Base-by-base conservation (phyloP, 257 asterid genomes). In the Hygrophila difformis region DNA sequence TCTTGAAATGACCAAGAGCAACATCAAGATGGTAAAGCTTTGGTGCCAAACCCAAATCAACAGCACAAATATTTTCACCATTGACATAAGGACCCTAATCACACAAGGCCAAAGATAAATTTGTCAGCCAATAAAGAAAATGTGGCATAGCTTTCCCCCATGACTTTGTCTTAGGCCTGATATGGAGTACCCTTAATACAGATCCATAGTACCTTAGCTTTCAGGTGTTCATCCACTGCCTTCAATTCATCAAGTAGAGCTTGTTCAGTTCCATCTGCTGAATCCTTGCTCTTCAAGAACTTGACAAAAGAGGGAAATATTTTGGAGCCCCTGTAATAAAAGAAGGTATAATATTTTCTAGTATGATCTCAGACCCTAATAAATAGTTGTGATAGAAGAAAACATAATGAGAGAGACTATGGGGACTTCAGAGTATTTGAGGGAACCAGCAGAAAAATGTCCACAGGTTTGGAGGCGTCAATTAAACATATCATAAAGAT, bases 271-370 rank as follows among this genome's bases (percentile, higher is more conserved):
- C 94, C 94, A 37, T 85, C 94, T 18, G 16, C 63, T 33, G 87
- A 55, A 45, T 85, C 96, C 75, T 78, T 81, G 79, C 94, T 81
- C 69, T 56, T 76, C 84, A 85, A 51, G 68, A 85, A 85, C 48
- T 67, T 70, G 47, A 82, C 63, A 29, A 85, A 85, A 23, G 87
- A 36, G 29, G 94, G 46, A 49, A 81, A 70, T 61, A 85, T 34
- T 51, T 82, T 78, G 28, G 87, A 81, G 19, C 94, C 94, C 65
- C 96, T 81, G 29, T 4, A 31, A 33, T 20, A 40, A 23, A 21
- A 19, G 6, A 47, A 42, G 47, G 18, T 16, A 41, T 3, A n/a
- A n/a, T n/a, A n/a, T n/a, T n/a, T n/a, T n/a, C n/a, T n/a, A n/a
- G n/a, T n/a, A n/a, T n/a, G n/a, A n/a, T n/a, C n/a, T n/a, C n/a